phyloP scores from a whole-genome alignment of 164 flowering plant species.

The Berberis vulgaris region DNA sequence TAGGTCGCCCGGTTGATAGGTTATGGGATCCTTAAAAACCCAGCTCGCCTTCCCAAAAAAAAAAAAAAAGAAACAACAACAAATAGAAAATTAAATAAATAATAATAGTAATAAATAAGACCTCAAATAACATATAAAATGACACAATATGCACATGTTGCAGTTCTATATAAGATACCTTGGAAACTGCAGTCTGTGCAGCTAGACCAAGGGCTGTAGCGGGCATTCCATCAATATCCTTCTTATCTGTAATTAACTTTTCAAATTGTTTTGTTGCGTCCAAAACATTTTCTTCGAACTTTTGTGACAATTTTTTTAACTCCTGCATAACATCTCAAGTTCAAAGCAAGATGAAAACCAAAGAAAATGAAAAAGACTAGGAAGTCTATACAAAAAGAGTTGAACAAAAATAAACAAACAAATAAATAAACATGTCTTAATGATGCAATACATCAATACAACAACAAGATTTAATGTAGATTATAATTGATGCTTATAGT shows the following conservation, averaged over 20 bases:
- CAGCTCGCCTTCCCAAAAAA: neutral
- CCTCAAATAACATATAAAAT: neutral
- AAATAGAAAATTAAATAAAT: neutral
- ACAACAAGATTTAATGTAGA: too few relatives aligned
- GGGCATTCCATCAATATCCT: slow-evolving; percentile 91
- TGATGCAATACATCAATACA: too few relatives aligned
- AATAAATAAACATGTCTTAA: too few relatives aligned
- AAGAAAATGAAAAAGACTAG: neutral
- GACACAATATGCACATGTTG: neutral
- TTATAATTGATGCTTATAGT: too few relatives aligned
- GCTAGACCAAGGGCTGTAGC: slow-evolving; percentile 78
- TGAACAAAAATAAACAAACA: neutral
- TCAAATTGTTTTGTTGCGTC: slow-evolving; percentile 97
- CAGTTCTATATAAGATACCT: slow-evolving; percentile 39
- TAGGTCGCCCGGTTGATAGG: too few relatives aligned
- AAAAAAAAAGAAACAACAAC: neutral
- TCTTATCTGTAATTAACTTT: slow-evolving; percentile 71
- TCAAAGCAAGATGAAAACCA: neutral
- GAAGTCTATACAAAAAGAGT: neutral
- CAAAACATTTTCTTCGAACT: slow-evolving; percentile 80
- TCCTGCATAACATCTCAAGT: slow-evolving; percentile 40
- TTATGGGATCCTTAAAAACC: too few relatives aligned
- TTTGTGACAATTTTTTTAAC: slow-evolving; percentile 67
- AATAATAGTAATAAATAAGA: neutral
- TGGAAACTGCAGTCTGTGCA: slow-evolving; percentile 86